These are phyloP conservation scores for Phaeosphaeriaceae sp. DNA, from an alignment of 2,329 filamentous ascomycete genomes.

Conservation along the genomic window DNA sequence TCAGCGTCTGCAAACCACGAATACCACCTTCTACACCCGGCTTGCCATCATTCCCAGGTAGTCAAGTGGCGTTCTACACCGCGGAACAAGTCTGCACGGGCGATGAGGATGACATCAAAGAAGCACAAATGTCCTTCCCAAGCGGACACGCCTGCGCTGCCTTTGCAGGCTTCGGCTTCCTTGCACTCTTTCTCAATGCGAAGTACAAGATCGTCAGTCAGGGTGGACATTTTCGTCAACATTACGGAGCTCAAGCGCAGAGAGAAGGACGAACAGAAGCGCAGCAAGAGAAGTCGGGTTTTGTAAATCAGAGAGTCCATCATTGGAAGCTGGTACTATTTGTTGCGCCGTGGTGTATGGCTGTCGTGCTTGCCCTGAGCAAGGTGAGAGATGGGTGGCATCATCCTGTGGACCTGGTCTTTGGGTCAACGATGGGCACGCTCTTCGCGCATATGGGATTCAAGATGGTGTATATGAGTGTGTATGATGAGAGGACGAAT, in stretches of 20 bases:
- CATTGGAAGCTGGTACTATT: constrained; percentile 73
- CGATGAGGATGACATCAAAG: constrained; percentile 15
- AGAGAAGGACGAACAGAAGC: not conserved
- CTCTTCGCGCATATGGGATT: constrained; percentile 68
- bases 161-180: constrained; percentile 41
- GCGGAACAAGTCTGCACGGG: constrained; percentile 23
- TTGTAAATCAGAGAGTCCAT: constrained; percentile 53
- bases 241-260: not conserved
- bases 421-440: constrained; percentile 67
- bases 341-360: constrained; percentile 68
- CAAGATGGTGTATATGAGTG: constrained; percentile 62
- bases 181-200: constrained; percentile 37
- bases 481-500: constrained; percentile 26
- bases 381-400: constrained; percentile 72
- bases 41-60: not conserved
- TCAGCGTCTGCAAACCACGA: constrained; percentile 27
- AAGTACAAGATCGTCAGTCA: constrained; percentile 30
- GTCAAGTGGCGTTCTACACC: constrained; percentile 18
- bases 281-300: not conserved
- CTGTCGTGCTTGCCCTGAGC: constrained; percentile 68
- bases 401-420: constrained; percentile 73
- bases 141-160: constrained; percentile 39
- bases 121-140: constrained; percentile 41
- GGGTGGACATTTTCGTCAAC: not conserved
- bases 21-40: constrained; percentile 5